phyloP scores from a whole-genome alignment of 352 stramenopile genomes.

The Globisporangium yorkense region DNA sequence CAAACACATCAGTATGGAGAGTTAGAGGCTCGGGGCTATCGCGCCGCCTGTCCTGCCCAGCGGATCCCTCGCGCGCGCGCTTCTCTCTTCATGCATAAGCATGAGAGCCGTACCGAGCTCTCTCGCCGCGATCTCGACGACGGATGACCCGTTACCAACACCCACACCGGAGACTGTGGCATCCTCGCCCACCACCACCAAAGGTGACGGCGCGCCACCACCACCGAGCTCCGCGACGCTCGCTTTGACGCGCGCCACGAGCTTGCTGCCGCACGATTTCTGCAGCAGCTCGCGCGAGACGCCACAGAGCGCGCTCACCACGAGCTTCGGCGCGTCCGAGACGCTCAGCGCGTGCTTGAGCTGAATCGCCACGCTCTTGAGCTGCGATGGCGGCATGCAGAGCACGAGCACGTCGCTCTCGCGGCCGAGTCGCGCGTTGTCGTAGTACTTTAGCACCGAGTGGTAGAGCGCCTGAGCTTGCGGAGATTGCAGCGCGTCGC shows the following conservation, averaged over 20 bases:
- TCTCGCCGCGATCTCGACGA: conserved; percentile 4
- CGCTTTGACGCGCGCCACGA: conserved; percentile 29
- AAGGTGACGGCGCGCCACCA: too few species aligned
- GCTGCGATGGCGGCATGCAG: conserved; percentile 58
- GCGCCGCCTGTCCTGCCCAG: too few species aligned
- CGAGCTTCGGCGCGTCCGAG: conserved; percentile 18
- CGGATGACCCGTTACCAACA: conserved; percentile 6
- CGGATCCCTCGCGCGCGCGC: too few species aligned
- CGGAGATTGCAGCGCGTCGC: conserved; percentile 21
- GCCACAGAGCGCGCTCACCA: conserved; percentile 46
- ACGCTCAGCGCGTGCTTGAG: conserved; percentile 45
- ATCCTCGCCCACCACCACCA: background rate
- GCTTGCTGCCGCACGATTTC: conserved; percentile 37
- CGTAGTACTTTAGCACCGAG: conserved; percentile 35
- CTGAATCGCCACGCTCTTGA: conserved; percentile 66
- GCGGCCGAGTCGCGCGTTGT: conserved; percentile 45
- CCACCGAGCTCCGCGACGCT: conserved; percentile 7
- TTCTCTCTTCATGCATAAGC: too few species aligned
- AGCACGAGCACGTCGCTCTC: conserved; percentile 58
- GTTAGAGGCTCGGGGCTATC: too few species aligned
- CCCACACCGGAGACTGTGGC: background rate
- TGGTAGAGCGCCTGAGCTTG: conserved; percentile 28
- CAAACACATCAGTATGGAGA: background rate
- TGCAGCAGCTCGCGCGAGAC: conserved; percentile 28
- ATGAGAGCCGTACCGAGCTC: conserved; percentile 5